These are phyloP conservation scores for Seiridium unicorne DNA, from an alignment of 2,329 filamentous ascomycete genomes.

Conservation along the genomic window DNA sequence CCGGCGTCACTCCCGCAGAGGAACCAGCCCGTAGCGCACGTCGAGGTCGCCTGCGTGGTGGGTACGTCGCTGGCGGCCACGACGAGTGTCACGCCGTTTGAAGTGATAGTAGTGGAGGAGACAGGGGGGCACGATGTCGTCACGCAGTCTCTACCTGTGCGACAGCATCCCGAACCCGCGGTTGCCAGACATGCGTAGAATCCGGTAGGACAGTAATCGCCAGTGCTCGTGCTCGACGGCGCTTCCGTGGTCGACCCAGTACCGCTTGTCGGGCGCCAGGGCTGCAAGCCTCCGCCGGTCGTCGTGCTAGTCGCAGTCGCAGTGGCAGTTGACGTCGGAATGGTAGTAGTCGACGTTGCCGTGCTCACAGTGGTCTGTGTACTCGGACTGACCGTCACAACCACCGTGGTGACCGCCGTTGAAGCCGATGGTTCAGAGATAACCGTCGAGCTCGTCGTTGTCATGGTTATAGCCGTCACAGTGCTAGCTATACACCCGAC, in stretches of 20 bases:
- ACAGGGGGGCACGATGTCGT: slow-evolving; percentile 72
- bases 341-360: slow-evolving; percentile 30
- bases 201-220: slow-evolving; percentile 72
- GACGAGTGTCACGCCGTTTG: slow-evolving; percentile 68
- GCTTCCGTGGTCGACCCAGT: slow-evolving; percentile 28
- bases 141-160: slow-evolving; percentile 80
- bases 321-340: slow-evolving; percentile 14
- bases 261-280: slow-evolving; percentile 33
- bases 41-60: slow-evolving; percentile 32
- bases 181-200: slow-evolving; percentile 89
- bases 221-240: slow-evolving; percentile 26
- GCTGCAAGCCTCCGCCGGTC: slow-evolving; percentile 31
- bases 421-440: slow-evolving; percentile 32
- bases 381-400: slow-evolving; percentile 39
- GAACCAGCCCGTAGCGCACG: slow-evolving; percentile 80
- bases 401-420: slow-evolving; percentile 29
- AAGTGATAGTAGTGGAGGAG: slow-evolving; percentile 62
- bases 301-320: slow-evolving; percentile 23
- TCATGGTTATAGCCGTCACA: slow-evolving; percentile 32
- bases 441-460: slow-evolving; percentile 37
- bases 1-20: slow-evolving; percentile 58
- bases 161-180: slow-evolving; percentile 83
- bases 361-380: slow-evolving; percentile 25
- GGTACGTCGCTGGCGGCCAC: slow-evolving; percentile 54
- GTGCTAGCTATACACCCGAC: slow-evolving; percentile 59